Evolutionary conservation across 1,284 basidiomycete species (phyloP).

Genomic region (Moesziomyces antarcticus): DNA sequence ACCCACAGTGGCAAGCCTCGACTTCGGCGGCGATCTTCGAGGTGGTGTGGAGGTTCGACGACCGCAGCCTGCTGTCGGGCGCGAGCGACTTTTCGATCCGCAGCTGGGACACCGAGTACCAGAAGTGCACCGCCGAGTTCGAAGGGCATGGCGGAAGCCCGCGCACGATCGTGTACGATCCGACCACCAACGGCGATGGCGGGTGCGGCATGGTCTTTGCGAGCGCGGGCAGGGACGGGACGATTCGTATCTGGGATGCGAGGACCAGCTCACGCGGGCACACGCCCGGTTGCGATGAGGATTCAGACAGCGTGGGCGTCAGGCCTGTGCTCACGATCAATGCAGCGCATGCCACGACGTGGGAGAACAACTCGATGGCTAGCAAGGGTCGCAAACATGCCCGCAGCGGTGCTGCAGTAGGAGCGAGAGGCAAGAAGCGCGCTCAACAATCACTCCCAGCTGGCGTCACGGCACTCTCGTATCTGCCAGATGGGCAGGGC

Average conservation of each 20-base stretch:
- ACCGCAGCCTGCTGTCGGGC: conserved; percentile 53
- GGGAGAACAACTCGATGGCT: not conserved
- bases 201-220: conserved; percentile 53
- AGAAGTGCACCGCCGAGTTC: conserved; percentile 41
- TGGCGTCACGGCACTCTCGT: conserved; percentile 59
- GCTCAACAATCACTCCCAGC: conserved; percentile 11
- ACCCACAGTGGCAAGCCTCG: conserved; percentile 39
- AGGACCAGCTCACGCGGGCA: conserved; percentile 18
- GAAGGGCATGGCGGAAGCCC: conserved; percentile 55
- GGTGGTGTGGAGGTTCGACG: conserved; percentile 61
- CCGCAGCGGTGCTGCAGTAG: conserved; percentile 1
- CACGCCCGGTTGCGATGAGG: not conserved
- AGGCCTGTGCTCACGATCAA: conserved; percentile 55
- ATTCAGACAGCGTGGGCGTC: conserved; percentile 6
- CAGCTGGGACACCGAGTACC: conserved; percentile 61
- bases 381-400: conserved; percentile 10
- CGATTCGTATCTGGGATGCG: conserved; percentile 61
- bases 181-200: conserved; percentile 38
- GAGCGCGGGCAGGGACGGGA: conserved; percentile 63
- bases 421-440: conserved; percentile 13
- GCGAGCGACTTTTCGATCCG: conserved; percentile 60
- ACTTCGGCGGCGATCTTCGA: conserved; percentile 54
- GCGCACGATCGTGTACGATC: conserved; percentile 61
- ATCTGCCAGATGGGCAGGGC: conserved; percentile 42
- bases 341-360: conserved; percentile 43